Base-by-base conservation (phyloP, 75 land plant genomes). In the Cupressus sempervirens region DNA sequence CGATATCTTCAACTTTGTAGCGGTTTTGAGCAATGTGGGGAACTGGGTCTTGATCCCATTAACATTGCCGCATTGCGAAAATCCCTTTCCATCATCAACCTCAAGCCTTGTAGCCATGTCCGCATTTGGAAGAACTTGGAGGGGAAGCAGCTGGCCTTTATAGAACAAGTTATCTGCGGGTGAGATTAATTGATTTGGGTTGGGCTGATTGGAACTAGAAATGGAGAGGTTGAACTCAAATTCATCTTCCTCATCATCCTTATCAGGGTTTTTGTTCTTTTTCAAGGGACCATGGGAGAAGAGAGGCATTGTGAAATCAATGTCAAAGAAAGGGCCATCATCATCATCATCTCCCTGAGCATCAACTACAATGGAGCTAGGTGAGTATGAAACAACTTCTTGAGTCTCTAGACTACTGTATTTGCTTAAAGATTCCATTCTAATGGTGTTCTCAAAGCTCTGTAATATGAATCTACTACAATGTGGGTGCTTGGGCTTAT, bases 301-400 rank as follows among this genome's bases (percentile, higher is more conserved):
- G 46, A 84, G 86, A 15, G 86, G 90, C 23, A 88, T 81, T 41
- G 93, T 38, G 77, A 91, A 90, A 83, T 93, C 94, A 48, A 93
- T 84, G 81, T 93, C 94, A 45, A 93, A 91, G 87, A 90, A 93
- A 30, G 91, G 88, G 29, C 93, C 94, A 8, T 90, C 94, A 38
- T 38, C 94, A 38, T 38, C 40, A 62, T 91, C 92, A 58, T 52
- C n/a, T 83, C 87, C 14, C 38, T 18, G 38, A 38, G 43, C 26
- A 76, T 45, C 30, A 45, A 11, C 30, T 26, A n/a, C 30, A 23
- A 68, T n/a, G 73, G 73, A 29, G 73, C 8, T 68, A 3, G 73
- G 73, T n/a, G 73, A 68, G 12, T n/a, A 23, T 30, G 73, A 11
- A 1, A 72, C 8, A 72, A 29, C 74, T 43, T 26, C 32, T 12